Evolutionary conservation across 352 stramenopile species (phyloP).

Genomic region (Sclerospora graminicola): DNA sequence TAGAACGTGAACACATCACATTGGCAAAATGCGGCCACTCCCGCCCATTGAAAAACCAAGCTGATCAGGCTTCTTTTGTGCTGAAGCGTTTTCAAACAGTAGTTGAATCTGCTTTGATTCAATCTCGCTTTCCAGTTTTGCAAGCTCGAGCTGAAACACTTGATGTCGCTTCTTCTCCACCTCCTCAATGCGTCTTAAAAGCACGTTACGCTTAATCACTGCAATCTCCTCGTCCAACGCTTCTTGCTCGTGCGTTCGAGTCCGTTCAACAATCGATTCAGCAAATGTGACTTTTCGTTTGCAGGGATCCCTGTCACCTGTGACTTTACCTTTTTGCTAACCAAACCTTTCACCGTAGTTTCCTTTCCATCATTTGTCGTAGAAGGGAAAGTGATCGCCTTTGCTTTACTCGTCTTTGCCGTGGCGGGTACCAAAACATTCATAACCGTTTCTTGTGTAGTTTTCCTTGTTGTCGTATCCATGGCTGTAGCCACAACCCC

Average conservation of each 20-base stretch:
- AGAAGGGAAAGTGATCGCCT: neutral
- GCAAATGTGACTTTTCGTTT: conserved; percentile 12
- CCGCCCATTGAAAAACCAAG: conserved; percentile 29
- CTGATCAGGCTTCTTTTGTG: conserved; percentile 33
- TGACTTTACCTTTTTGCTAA: neutral
- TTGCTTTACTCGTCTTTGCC: conserved; percentile 8
- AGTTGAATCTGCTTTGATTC: conserved; percentile 29
- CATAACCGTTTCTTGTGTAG: neutral
- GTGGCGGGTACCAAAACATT: neutral
- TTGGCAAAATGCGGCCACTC: conserved; percentile 29
- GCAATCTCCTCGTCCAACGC: conserved; percentile 1
- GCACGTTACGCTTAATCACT: conserved; percentile 14
- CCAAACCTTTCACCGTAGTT: neutral
- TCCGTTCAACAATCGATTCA: conserved; percentile 4
- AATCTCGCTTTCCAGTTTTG: conserved; percentile 20
- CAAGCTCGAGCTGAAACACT: conserved; percentile 15
- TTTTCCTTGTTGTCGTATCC: conserved; percentile 4
- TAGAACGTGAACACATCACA: too few relatives aligned
- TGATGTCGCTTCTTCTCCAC: conserved; percentile 19
- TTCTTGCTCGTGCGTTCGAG: conserved; percentile 3
- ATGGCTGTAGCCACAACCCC: conserved; percentile 2
- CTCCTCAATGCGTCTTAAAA: conserved; percentile 18
- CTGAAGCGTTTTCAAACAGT: conserved; percentile 34
- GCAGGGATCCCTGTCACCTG: neutral
- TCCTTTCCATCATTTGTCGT: neutral